phyloP scores from a whole-genome alignment of 305 asterid genomes.

The Fraxinus paxiana region DNA sequence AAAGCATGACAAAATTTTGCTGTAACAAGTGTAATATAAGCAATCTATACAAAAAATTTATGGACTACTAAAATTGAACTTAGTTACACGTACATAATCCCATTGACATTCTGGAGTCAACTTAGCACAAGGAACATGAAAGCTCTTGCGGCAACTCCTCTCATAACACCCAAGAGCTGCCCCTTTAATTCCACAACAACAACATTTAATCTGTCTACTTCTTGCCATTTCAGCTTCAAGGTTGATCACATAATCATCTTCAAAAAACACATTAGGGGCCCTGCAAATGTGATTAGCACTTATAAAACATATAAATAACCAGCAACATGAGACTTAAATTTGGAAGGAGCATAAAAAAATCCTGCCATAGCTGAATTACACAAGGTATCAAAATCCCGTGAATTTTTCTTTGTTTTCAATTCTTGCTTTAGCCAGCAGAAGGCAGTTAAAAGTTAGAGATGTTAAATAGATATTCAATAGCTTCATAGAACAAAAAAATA shows the following conservation, averaged over 20 bases:
- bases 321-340: background rate
- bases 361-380: background rate
- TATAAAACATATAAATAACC: background rate
- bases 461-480: background rate
- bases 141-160: constrained; percentile 81
- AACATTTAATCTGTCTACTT: constrained; percentile 72
- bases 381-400: background rate
- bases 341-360: constrained; percentile 3
- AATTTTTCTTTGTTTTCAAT: background rate
- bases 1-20: constrained; percentile 84
- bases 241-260: constrained; percentile 60
- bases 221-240: constrained; percentile 76
- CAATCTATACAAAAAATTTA: background rate
- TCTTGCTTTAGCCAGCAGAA: background rate
- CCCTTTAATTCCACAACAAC: constrained; percentile 80
- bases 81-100: constrained; percentile 59
- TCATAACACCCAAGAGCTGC: constrained; percentile 96
- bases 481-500: background rate
- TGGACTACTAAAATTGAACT: background rate
- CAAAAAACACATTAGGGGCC: constrained; percentile 93
- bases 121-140: constrained; percentile 89
- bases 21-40: constrained; percentile 25
- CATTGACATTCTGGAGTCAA: constrained; percentile 77
- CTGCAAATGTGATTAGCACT: constrained; percentile 39
- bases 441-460: constrained; percentile 7